Percentiles rank a stretch among this genome's conserved stretches.
Conservation (phyloP, 1,284 basidiomycete species). For the Cerioporus squamosus region DNA sequence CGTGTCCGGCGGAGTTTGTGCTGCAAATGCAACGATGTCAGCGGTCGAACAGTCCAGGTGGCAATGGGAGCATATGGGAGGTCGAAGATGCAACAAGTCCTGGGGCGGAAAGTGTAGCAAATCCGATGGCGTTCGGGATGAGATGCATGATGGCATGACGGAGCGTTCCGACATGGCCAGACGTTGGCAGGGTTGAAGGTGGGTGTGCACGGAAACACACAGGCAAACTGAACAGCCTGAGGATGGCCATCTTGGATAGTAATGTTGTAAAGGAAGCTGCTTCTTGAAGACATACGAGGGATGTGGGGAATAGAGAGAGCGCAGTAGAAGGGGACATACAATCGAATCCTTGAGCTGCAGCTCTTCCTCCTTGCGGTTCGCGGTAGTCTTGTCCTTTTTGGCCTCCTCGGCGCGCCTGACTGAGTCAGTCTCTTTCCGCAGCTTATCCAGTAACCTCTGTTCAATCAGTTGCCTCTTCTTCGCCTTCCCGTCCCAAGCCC, state of each 20-base stretch:
- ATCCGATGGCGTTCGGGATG: too few species aligned
- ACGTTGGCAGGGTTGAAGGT: too few species aligned
- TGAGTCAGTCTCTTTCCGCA: conserved; percentile 80
- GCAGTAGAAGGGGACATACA: conserved; percentile 51
- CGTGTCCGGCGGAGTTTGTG: conserved; percentile 72
- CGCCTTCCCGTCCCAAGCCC: conserved; percentile 48
- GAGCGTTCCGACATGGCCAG: too few species aligned
- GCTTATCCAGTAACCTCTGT: conserved; percentile 78
- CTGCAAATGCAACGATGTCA: conserved; percentile 39
- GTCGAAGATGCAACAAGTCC: too few species aligned
- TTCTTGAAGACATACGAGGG: too few species aligned
- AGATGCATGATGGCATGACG: too few species aligned
- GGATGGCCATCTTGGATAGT: too few species aligned
- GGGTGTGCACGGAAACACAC: too few species aligned
- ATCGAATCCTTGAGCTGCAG: conserved; percentile 78
- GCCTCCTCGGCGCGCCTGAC: conserved; percentile 82
- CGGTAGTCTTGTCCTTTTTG: conserved; percentile 75
- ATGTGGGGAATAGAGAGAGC: neutral
- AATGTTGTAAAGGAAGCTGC: too few species aligned
- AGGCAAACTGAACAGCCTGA: too few species aligned
- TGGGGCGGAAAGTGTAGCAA: too few species aligned
- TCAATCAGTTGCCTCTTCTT: conserved; percentile 81
- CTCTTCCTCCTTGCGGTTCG: conserved; percentile 80
- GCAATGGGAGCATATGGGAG: too few species aligned
- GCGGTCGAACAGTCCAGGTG: neutral